Base-by-base conservation (phyloP, 768 basidiomycete species). In the Suillus subalutaceus region DNA sequence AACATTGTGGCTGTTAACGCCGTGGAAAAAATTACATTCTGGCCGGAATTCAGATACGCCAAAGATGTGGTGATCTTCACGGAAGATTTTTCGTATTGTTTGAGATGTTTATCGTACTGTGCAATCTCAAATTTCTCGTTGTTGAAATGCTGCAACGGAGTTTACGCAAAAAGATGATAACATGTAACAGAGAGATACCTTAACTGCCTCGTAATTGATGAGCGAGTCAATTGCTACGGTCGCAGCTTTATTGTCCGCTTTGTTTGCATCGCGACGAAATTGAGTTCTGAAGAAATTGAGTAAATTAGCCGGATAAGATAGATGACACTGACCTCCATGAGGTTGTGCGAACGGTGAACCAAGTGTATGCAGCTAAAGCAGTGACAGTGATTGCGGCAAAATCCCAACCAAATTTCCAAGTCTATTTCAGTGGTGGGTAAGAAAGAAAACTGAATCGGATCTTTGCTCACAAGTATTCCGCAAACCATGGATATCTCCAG, bases 161-260 rank as follows among this genome's bases (percentile, higher is more conserved):
- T 57, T 60, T 62, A 62, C 66, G 6, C 13, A 64, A 58, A 58
- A 23, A 30, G 46, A 61, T 56, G 26, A 46, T 10, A 55, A 50
- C 20, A 55, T 20, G 9, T 32, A 4, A 66, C 37, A 63, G 41
- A 16, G 18, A 23, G 78, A 38, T 68, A 96, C 96, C 86, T 99
- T 99, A 72, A 99, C 97, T 4, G 97, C 97, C 75, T 99, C 97
- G 72, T 94, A 99, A 74, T 99, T 99, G 76, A 99, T 97, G 53
- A 99, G 81, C 0, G 96, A 94, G 74, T 99, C 97, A 4, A 99
- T 94, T 3, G 94, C 93, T 2, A 92, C 87, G 0, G 94, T 93
- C 0, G 97, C 97, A 20, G 97, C 96, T 73, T 92, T 93, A 78
- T 99, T 99, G 71, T 99, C 97, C 0, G 97, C 97, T 65, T 91